Evolutionary conservation across 1,284 basidiomycete species (phyloP).

Genomic region (Heterobasidion occidentale): DNA sequence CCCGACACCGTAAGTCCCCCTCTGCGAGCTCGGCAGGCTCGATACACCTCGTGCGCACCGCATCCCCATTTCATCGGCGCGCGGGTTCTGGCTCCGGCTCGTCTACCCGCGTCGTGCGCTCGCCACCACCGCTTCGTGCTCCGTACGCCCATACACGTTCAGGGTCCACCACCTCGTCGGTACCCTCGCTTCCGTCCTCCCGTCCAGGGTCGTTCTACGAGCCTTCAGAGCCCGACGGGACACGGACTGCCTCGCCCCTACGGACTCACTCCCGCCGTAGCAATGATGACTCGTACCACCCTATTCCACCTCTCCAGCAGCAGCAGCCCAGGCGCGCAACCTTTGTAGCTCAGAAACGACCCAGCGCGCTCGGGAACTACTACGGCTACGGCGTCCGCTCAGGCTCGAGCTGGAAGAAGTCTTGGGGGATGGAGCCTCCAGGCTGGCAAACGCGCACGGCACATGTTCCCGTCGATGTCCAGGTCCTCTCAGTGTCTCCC

Average conservation of each 20-base stretch:
- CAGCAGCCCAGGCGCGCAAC: conserved; percentile 22
- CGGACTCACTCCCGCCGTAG: conserved; percentile 32
- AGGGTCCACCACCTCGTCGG: conserved; percentile 67
- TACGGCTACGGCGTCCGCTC: conserved; percentile 50
- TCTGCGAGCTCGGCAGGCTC: conserved; percentile 70
- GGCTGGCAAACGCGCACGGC: conserved; percentile 71
- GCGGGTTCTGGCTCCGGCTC: conserved; percentile 68
- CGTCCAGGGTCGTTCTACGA: conserved; percentile 72
- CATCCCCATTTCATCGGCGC: conserved; percentile 66
- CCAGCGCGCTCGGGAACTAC: conserved; percentile 24
- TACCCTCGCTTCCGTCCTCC: conserved; percentile 63
- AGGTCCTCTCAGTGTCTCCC: conserved; percentile 38
- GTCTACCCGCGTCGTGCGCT: conserved; percentile 70
- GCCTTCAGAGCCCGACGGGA: conserved; percentile 54
- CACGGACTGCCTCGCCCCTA: conserved; percentile 45
- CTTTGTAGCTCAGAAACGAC: conserved; percentile 70
- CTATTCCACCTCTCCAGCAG: conserved; percentile 19
- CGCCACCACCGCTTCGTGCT: conserved; percentile 28
- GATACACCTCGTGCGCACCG: conserved; percentile 43
- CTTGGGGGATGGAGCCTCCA: conserved; percentile 77
- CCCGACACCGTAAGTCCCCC: conserved; percentile 64
- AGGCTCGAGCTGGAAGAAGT: conserved; percentile 67
- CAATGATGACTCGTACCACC: conserved; percentile 43
- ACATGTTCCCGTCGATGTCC: conserved; percentile 64
- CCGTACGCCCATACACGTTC: conserved; percentile 48